These are phyloP conservation scores for Paradendryphiella salina DNA, from an alignment of 2,329 filamentous ascomycete genomes.

Conservation along the genomic window DNA sequence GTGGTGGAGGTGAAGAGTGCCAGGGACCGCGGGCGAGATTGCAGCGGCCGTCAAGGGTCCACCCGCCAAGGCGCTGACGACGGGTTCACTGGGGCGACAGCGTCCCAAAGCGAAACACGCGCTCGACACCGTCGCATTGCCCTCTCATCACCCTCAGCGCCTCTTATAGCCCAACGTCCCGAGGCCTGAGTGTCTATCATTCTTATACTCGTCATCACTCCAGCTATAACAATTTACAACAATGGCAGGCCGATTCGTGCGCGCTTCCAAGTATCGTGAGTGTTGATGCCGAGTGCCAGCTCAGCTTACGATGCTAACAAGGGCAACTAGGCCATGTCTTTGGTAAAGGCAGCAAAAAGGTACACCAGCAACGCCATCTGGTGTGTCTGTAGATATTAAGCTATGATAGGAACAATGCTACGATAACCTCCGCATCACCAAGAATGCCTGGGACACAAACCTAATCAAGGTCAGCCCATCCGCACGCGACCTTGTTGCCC, in stretches of 20 bases:
- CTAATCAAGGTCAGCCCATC: constrained; percentile 77
- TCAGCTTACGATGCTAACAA: constrained; percentile 30
- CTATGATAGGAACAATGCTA: constrained; percentile 80
- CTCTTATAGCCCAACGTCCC: constrained; percentile 9
- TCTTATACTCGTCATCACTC: constrained; percentile 10
- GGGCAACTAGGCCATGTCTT: constrained; percentile 84
- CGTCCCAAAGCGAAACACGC: constrained; percentile 18
- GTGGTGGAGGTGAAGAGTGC: constrained; percentile 6
- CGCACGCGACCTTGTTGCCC: constrained; percentile 35
- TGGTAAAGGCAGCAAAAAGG: constrained; percentile 89
- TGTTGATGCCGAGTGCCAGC: constrained; percentile 25
- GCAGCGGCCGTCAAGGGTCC: constrained; percentile 14
- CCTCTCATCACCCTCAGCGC: constrained; percentile 10
- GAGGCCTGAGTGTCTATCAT: constrained; percentile 15
- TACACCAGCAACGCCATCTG: constrained; percentile 31
- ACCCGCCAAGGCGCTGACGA: constrained; percentile 16
- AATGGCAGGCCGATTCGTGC: constrained; percentile 74
- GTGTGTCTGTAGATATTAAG: constrained; percentile 17
- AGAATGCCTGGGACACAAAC: constrained; percentile 99
- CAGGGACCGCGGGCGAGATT: constrained; percentile 7
- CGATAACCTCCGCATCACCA: constrained; percentile 94
- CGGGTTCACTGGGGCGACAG: constrained; percentile 6
- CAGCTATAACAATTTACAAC: constrained; percentile 12
- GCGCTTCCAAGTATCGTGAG: constrained; percentile 73
- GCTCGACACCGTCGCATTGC: constrained; percentile 15